Percentiles rank a stretch among this genome's conserved stretches.
Conservation (phyloP, 192 early-diverging fungal genomes). For the Podila epicladia region DNA sequence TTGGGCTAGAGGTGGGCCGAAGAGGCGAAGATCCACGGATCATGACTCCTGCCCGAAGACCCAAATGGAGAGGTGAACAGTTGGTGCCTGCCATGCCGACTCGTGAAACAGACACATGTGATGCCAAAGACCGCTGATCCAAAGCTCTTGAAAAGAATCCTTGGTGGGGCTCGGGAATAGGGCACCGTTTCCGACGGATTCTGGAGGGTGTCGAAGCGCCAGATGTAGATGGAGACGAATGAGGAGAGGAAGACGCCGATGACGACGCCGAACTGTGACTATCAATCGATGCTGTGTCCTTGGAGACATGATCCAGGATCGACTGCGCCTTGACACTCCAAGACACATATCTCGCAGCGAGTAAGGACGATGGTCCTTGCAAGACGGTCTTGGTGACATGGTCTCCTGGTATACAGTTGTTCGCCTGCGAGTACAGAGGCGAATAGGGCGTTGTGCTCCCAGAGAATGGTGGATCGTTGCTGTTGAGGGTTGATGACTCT, state of each 20-base stretch:
- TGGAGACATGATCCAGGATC: slow-evolving; percentile 37
- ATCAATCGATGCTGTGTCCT: slow-evolving; percentile 6
- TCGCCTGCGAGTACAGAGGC: slow-evolving; percentile 16
- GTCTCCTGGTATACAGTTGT: slow-evolving; percentile 1
- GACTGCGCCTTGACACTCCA: slow-evolving; percentile 53
- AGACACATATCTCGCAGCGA: slow-evolving; percentile 33
- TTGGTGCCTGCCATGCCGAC: slow-evolving; percentile 38
- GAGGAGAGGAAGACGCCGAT: slow-evolving; percentile 26
- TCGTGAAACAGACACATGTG: slow-evolving; percentile 48
- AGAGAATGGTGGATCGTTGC: slow-evolving; percentile 41
- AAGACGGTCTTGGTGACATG: slow-evolving; percentile 30
- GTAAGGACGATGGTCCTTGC: slow-evolving; percentile 28
- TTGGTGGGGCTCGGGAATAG: slow-evolving; percentile 46
- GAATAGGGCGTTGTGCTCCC: slow-evolving; percentile 42
- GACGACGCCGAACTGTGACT: slow-evolving; percentile 10
- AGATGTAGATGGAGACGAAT: slow-evolving; percentile 35
- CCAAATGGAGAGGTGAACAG: slow-evolving; percentile 35
- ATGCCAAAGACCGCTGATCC: slow-evolving; percentile 44
- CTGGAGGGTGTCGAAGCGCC: slow-evolving; percentile 44
- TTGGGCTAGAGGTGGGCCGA: slow-evolving; percentile 6
- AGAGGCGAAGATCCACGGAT: slow-evolving; percentile 46
- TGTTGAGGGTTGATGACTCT: slow-evolving; percentile 45
- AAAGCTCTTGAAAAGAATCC: slow-evolving; percentile 48
- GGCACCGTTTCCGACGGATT: slow-evolving; percentile 25
- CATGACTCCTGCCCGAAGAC: slow-evolving; percentile 28